These are phyloP conservation scores for Arthrobotrys musiformis DNA, from an alignment of 2,329 filamentous ascomycete species.

Conservation along the genomic window DNA sequence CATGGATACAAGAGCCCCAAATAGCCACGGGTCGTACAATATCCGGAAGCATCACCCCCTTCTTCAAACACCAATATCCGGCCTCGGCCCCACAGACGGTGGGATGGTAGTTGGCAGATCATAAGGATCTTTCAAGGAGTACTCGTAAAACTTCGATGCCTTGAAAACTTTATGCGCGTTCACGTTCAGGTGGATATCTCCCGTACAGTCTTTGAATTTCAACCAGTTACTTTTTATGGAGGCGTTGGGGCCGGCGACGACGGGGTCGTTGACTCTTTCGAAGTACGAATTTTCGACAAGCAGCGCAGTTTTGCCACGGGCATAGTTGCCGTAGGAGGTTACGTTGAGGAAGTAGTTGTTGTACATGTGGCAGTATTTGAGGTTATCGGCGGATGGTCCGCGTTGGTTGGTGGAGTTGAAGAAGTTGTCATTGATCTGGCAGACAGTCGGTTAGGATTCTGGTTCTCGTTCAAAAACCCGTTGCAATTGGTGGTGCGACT, in stretches of 20 bases:
- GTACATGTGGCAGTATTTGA: slow-evolving; percentile 57
- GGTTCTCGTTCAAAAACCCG: not conserved
- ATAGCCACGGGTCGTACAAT: not conserved
- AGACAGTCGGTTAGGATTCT: not conserved
- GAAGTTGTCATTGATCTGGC: slow-evolving; percentile 58
- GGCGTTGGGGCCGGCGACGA: slow-evolving; percentile 56
- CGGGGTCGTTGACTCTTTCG: slow-evolving; percentile 57
- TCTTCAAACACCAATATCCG: slow-evolving; percentile 32
- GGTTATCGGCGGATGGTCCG: slow-evolving; percentile 57
- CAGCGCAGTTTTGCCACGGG: slow-evolving; percentile 57
- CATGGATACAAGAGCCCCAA: not conserved
- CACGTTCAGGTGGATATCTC: slow-evolving; percentile 41
- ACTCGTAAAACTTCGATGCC: slow-evolving; percentile 41
- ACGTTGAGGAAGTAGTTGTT: slow-evolving; percentile 58
- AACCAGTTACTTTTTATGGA: slow-evolving; percentile 56
- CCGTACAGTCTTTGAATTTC: slow-evolving; percentile 57
- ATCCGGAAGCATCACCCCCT: not conserved
- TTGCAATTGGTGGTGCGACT: not conserved
- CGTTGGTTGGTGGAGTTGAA: slow-evolving; percentile 58
- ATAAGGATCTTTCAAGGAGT: slow-evolving; percentile 39
- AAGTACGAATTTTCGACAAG: slow-evolving; percentile 58
- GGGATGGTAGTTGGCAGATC: slow-evolving; percentile 37
- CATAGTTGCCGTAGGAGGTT: slow-evolving; percentile 58
- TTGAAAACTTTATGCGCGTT: slow-evolving; percentile 38
- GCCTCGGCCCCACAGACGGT: slow-evolving; percentile 29